Evolutionary conservation across 257 asterid species (phyloP).

Genomic region (Fraxinus americana): DNA sequence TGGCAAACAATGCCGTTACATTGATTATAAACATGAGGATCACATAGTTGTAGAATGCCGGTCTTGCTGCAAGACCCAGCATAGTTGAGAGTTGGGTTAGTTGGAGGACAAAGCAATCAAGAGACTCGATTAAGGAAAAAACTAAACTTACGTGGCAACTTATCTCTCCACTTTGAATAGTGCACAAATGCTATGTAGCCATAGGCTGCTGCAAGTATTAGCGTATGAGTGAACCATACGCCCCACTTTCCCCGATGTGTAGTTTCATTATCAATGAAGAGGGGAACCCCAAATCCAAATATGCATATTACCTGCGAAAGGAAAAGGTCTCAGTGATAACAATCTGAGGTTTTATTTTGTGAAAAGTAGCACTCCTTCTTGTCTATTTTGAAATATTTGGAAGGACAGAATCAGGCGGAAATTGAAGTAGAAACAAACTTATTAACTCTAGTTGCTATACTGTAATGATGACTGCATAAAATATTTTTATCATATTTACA

Average conservation of each 20-base stretch:
- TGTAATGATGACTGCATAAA: not conserved
- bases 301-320: slow-evolving; percentile 64
- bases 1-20: slow-evolving; percentile 52
- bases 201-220: slow-evolving; percentile 64
- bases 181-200: slow-evolving; percentile 84
- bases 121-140: not conserved
- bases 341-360: not conserved
- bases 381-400: not conserved
- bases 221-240: slow-evolving; percentile 51
- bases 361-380: not conserved
- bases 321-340: not conserved
- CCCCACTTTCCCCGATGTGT: slow-evolving; percentile 78
- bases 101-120: not conserved
- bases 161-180: slow-evolving; percentile 92
- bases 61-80: slow-evolving; percentile 60
- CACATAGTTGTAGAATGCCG: slow-evolving; percentile 88
- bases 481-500: not conserved
- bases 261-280: slow-evolving; percentile 49
- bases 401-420: not conserved
- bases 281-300: slow-evolving; percentile 78
- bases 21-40: slow-evolving; percentile 64
- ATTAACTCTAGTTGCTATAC: not conserved
- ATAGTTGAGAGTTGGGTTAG: slow-evolving; percentile 11
- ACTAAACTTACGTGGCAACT: slow-evolving; percentile 80
- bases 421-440: not conserved